Evolutionary conservation across 2,329 filamentous ascomycete species (phyloP).

Genomic region (Fusarium begoniae): DNA sequence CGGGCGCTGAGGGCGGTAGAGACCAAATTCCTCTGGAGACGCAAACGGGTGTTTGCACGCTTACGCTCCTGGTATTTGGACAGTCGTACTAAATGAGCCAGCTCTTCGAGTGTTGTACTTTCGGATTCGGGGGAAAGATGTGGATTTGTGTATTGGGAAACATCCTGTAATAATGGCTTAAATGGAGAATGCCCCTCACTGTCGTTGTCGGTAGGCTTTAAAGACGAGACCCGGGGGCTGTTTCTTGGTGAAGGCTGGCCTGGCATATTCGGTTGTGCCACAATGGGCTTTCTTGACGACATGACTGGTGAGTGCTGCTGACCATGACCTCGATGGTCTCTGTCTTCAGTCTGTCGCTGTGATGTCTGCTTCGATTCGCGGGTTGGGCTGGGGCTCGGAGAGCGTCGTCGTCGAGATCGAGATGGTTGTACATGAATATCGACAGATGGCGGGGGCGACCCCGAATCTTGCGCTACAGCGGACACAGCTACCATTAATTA

Average conservation of each 20-base stretch:
- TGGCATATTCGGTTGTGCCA: constrained; percentile 54
- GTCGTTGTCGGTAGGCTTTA: constrained; percentile 45
- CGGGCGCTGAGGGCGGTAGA: constrained; percentile 79
- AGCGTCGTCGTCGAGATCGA: constrained; percentile 60
- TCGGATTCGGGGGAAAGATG: constrained; percentile 68
- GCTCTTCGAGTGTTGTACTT: constrained; percentile 77
- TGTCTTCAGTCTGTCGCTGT: constrained; percentile 56
- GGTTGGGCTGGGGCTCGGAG: constrained; percentile 64
- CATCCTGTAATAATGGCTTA: constrained; percentile 69
- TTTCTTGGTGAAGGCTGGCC: constrained; percentile 44
- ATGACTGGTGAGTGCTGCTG: constrained; percentile 50
- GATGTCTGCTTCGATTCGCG: constrained; percentile 54
- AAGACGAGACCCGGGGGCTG: constrained; percentile 37
- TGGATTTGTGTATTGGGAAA: constrained; percentile 72
- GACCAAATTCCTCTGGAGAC: constrained; percentile 78
- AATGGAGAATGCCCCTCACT: constrained; percentile 55
- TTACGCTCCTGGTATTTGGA: constrained; percentile 86
- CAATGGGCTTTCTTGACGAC: constrained; percentile 58
- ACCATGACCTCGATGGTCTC: constrained; percentile 51
- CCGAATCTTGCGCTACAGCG: constrained; percentile 51
- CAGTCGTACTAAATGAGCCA: constrained; percentile 79
- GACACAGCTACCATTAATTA: constrained; percentile 48
- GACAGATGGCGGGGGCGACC: constrained; percentile 65
- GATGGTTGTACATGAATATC: constrained; percentile 61
- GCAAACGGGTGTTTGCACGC: constrained; percentile 75